phyloP scores from a whole-genome alignment of 148 eudicot genomes.

The Agrostemma githago region DNA sequence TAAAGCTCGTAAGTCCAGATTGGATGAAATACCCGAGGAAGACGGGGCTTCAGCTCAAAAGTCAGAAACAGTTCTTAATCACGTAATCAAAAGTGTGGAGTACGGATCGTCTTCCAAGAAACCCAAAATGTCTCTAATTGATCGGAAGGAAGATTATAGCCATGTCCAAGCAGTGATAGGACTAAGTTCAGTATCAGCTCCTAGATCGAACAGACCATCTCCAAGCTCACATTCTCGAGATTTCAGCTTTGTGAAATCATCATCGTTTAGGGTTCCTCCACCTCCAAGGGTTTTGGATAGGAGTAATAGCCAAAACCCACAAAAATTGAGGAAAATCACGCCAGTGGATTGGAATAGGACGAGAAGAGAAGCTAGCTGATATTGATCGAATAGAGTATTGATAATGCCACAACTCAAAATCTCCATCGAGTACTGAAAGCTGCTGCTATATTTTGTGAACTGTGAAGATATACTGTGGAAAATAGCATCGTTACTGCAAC shows the following conservation, averaged over 20 bases:
- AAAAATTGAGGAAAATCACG: conserved; percentile 44
- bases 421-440: neutral
- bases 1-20: conserved; percentile 63
- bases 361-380: conserved; percentile 38
- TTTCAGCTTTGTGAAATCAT: conserved; percentile 35
- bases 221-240: conserved; percentile 32
- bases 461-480: conserved; percentile 20
- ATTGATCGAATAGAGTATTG: neutral
- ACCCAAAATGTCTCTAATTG: conserved; percentile 41
- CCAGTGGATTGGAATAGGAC: conserved; percentile 45
- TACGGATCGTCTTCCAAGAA: conserved; percentile 45
- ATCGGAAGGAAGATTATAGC: conserved; percentile 31
- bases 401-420: neutral
- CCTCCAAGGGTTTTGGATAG: conserved; percentile 45
- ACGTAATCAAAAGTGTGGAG: conserved; percentile 25
- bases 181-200: conserved; percentile 45
- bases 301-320: conserved; percentile 36
- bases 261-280: conserved; percentile 39
- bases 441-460: conserved; percentile 13
- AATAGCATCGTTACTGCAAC: conserved; percentile 7
- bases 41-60: conserved; percentile 27
- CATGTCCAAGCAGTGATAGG: conserved; percentile 37
- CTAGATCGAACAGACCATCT: conserved; percentile 57
- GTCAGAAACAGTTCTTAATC: conserved; percentile 25
- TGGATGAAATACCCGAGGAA: conserved; percentile 37